Base-by-base conservation (phyloP, 2,329 filamentous ascomycete genomes). In the Anisogramma anomala region DNA sequence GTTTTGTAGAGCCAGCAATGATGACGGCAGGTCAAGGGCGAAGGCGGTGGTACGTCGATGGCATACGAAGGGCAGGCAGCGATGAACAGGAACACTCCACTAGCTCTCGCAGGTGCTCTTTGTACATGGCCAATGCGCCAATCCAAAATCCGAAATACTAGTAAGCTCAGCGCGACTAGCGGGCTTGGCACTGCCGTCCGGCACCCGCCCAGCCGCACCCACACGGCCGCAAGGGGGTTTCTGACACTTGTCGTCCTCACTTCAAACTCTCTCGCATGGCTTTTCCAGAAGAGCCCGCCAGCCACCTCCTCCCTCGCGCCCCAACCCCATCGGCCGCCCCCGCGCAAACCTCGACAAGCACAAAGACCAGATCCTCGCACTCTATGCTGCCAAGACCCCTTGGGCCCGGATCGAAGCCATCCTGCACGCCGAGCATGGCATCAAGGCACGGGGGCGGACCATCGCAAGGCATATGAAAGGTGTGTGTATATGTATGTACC, bases 311-410 rank as follows among this genome's bases (percentile, higher is more conserved):
- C 25, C 11, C 6, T 4, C 25, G 4, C 25, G 6, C 25, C 25
- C 25, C 7, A 13, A 13, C 6, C 23, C 18, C 37, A 32, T 31
- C 22, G 39, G 40, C 13, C 34, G 34, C 11, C 40, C 18, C 18
- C 40, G 40, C 32, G 10, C 18, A 14, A 28, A 42, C 22, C 32
- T 33, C 10, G 40, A 42, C 10, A 19, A 32, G 10, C 40, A 42
- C 28, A 42, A 42, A 13, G 40, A 42, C 22, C 40, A 32, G 6
- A 37, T 37, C 34, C 14, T 42, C 34, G 31, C 36, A 10, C 40
- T 42, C 15, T 42, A 42, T 22, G 33, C n/a, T 5, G 40, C 36
- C 15, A 42, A 42, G 13, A 37, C 33, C 13, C 40, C 40, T 4
- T 42, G 40, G 40, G 14, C 40, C 2, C 22, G 25, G n/a, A 42